Conservation (phyloP, 2,329 filamentous ascomycete species). For the Esteya vermicola region DNA sequence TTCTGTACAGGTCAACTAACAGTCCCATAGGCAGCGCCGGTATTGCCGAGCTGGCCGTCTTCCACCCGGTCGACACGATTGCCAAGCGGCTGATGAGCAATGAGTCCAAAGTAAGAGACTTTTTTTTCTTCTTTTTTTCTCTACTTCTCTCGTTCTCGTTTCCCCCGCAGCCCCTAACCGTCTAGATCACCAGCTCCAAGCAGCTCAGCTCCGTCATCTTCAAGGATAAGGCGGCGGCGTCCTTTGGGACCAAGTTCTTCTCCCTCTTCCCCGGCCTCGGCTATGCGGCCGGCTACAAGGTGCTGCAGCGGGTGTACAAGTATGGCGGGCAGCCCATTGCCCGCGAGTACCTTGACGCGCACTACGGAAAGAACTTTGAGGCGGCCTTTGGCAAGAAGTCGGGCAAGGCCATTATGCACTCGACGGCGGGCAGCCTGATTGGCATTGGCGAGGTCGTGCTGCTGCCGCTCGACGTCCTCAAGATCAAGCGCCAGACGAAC, state of each 20-base stretch:
- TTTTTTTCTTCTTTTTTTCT: background rate
- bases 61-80: slow-evolving; percentile 94
- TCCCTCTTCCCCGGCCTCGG: slow-evolving; percentile 94
- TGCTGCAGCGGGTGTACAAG: slow-evolving; percentile 95
- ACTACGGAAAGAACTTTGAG: slow-evolving; percentile 79
- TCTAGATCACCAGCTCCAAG: slow-evolving; percentile 37
- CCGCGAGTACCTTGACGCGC: slow-evolving; percentile 68
- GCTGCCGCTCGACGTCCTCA: slow-evolving; percentile 87
- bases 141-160: background rate
- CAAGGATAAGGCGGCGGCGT: slow-evolving; percentile 67
- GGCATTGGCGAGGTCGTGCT: slow-evolving; percentile 96
- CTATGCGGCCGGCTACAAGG: slow-evolving; percentile 96
- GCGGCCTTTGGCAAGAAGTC: slow-evolving; percentile 87
- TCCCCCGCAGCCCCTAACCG: background rate
- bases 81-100: slow-evolving; percentile 99
- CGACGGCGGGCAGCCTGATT: slow-evolving; percentile 86
- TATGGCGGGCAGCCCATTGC: slow-evolving; percentile 95
- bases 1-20: slow-evolving; percentile 9
- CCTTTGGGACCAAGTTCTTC: slow-evolving; percentile 66
- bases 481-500: slow-evolving; percentile 99
- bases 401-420: slow-evolving; percentile 96
- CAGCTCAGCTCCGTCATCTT: slow-evolving; percentile 88
- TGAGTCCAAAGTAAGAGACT: slow-evolving; percentile 50
- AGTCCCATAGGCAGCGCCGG: slow-evolving; percentile 71
- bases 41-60: slow-evolving; percentile 84